Evolutionary conservation across 805 yeast genomes (phyloP), one percentile per base, ranked within the genome.

Genomic region (Middelhovenomyces tepae): DNA sequence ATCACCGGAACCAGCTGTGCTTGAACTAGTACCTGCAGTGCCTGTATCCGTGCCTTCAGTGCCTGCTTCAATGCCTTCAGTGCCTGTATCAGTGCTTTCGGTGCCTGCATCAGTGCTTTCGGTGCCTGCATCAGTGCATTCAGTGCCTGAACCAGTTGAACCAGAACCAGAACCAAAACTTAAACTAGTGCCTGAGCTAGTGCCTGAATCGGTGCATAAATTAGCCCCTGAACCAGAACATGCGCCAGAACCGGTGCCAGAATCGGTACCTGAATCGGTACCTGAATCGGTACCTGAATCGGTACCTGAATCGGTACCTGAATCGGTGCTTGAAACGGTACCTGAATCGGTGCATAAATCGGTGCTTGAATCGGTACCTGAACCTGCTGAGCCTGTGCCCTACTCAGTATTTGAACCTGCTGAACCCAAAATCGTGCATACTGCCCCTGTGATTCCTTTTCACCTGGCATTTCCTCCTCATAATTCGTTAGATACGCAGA

Each of bases 91-190:
- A 21, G 23, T 21, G n/a, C n/a, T n/a, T 21, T 21, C 10, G 23
- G 23, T n/a, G 10, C 23, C 23, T n/a, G 10, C 10, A 21, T 21
- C n/a, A 10, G 23, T 21, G 10, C n/a, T 4, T 21, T 33, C 24
- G 35, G 26, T 32, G 29, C 27, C 20, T 27, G 3, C 27, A 22
- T n/a, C 23, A 2, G 36, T 28, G 13, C 26, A 17, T 5, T 6
- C 21, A 10, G 26, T 28, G 4, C 36, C 36, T 20, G 35, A 17
- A 9, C 34, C 36, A 11, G 36, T 20, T 19, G 34, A 33, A 19
- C 34, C 36, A 3, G 36, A 33, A n/a, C 8, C 28, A 11, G 28
- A n/a, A n/a, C n/a, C n/a, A n/a, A n/a, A n/a, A n/a, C n/a, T n/a
- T n/a, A n/a, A n/a, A n/a, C n/a, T n/a, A n/a, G n/a, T n/a, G n/a